Evolutionary conservation across 2,329 filamentous ascomycete species (phyloP).

Genomic region (Cytospora piceicola): DNA sequence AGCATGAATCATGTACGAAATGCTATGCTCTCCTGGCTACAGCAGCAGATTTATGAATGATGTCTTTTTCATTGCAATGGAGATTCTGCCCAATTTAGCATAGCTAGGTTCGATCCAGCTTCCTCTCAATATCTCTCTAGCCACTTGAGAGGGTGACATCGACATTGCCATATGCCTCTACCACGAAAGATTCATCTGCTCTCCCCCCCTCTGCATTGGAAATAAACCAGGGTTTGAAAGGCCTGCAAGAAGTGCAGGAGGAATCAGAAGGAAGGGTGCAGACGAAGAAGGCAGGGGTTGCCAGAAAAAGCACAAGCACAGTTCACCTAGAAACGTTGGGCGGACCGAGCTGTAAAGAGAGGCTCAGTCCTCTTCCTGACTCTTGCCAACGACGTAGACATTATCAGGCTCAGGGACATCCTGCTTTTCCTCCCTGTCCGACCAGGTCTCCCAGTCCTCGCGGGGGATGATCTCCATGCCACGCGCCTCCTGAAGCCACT

Average conservation of each 20-base stretch:
- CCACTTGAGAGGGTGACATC: neutral
- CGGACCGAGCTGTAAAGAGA: neutral
- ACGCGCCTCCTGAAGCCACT: neutral
- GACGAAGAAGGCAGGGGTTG: neutral
- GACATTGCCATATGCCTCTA: neutral
- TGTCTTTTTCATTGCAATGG: neutral
- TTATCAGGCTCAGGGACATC: neutral
- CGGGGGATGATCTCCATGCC: constrained; percentile 32
- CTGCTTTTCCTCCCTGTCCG: constrained; percentile 34
- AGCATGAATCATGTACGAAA: neutral
- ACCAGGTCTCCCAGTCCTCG: constrained; percentile 38
- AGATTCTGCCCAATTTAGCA: neutral
- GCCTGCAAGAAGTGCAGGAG: too few species aligned
- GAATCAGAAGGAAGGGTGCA: too few species aligned
- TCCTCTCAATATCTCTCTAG: neutral
- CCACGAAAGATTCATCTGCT: too few species aligned
- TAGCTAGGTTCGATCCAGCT: neutral
- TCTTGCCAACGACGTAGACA: neutral
- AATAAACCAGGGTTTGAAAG: neutral
- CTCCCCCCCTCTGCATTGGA: too few species aligned
- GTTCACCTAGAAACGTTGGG: neutral
- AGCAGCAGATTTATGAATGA: neutral
- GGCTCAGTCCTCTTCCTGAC: neutral
- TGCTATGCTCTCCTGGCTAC: neutral
- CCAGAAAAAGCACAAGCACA: neutral